Percentiles rank a stretch among this genome's conserved stretches.
Conservation (phyloP, 352 stramenopile species). For the Phytopythium chamaehyphon region DNA sequence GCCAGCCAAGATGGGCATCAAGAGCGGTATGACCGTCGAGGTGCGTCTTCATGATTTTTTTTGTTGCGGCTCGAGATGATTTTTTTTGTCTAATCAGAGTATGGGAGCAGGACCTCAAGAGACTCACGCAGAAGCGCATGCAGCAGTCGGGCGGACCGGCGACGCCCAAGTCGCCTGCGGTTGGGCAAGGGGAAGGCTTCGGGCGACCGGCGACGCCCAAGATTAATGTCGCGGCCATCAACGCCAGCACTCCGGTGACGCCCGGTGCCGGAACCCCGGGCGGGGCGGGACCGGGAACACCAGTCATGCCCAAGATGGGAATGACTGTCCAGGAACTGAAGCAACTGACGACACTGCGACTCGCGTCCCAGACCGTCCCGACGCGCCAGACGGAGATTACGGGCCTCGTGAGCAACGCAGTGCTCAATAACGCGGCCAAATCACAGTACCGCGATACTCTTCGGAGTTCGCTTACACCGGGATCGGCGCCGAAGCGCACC, state of each 20-base stretch:
- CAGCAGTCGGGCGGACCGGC: conserved; percentile 37
- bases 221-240: conserved; percentile 56
- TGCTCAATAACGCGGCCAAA: conserved; percentile 72
- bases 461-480: conserved; percentile 50
- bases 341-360: conserved; percentile 73
- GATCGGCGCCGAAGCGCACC: conserved; percentile 44
- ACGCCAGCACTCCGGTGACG: conserved; percentile 24
- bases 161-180: conserved; percentile 37
- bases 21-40: conserved; percentile 88
- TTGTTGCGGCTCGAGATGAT: background rate
- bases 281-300: conserved; percentile 19
- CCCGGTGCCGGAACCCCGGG: conserved; percentile 1
- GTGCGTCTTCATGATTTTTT: conserved; percentile 5
- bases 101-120: conserved; percentile 57
- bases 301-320: conserved; percentile 65
- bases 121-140: conserved; percentile 83
- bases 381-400: conserved; percentile 63
- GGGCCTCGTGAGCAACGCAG: conserved; percentile 67
- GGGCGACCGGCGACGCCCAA: conserved; percentile 48
- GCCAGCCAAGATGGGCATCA: conserved; percentile 80
- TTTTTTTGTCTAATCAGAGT: background rate
- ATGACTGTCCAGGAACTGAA: conserved; percentile 88
- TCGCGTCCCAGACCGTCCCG: conserved; percentile 67
- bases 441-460: conserved; percentile 74
- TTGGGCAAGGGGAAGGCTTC: conserved; percentile 13